A percentile compares a stretch with the other conserved stretches of the same genome.
These are phyloP conservation scores for Venturia oleaginea DNA, from an alignment of 2,329 filamentous ascomycete genomes.

Conservation along the genomic window DNA sequence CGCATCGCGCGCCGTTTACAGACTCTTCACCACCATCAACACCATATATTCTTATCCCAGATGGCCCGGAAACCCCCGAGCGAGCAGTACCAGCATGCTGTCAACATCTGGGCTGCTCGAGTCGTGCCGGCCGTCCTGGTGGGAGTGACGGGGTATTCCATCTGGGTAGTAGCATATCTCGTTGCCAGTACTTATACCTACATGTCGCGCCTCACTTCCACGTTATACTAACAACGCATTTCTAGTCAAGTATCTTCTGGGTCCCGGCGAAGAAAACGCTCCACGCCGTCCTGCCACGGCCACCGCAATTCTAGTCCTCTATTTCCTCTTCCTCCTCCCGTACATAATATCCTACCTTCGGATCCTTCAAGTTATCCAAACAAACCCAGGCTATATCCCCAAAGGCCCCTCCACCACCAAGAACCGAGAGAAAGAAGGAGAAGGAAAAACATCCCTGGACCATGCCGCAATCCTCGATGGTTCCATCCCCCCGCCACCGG, in stretches of 20 bases:
- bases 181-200: constrained; percentile 52
- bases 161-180: constrained; percentile 59
- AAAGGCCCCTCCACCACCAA: not conserved
- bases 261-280: constrained; percentile 31
- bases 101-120: constrained; percentile 11
- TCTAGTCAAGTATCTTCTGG: constrained; percentile 63
- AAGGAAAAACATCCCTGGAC: not conserved
- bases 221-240: not conserved
- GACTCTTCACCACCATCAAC: not conserved
- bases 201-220: not conserved
- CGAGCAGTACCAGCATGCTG: constrained; percentile 6
- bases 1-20: too few relatives aligned
- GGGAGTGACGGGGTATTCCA: constrained; percentile 57
- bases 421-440: not conserved
- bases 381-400: constrained; percentile 56
- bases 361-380: constrained; percentile 57
- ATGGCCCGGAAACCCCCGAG: constrained; percentile 1
- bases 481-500: constrained; percentile 48
- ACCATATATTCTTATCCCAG: not conserved
- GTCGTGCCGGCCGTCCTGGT: constrained; percentile 62
- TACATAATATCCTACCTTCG: constrained; percentile 62
- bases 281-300: constrained; percentile 45
- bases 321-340: constrained; percentile 61
- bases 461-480: constrained; percentile 19
- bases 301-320: constrained; percentile 61